Evolutionary conservation across 1,139 yeast species (phyloP), one percentile per base, ranked within the genome.

Genomic region (Candida sojae): DNA sequence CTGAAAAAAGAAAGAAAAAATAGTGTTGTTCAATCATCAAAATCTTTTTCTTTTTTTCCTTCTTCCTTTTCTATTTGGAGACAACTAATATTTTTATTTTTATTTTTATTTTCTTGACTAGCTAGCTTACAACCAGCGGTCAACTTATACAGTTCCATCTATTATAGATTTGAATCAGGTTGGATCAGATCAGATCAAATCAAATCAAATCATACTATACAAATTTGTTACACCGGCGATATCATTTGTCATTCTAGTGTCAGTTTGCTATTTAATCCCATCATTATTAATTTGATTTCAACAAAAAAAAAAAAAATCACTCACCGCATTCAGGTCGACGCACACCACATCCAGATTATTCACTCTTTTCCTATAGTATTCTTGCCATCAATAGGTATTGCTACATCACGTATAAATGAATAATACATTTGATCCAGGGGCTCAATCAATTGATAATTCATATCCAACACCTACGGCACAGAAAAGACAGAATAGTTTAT

Each of bases 401-500:
- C 29, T n/a, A 11, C 26, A 35, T 11, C 39, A 23, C 29, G 5
- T 23, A 36, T 33, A 26, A 28, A 47, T 47, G 50, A 47, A 44
- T 34, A 47, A 47, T 42, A 44, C 50, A 28, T 47, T 47, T 44
- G 50, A 47, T 47, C 50, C 38, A 47, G 41, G 45, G 43, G 12
- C 42, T 33, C 45, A 44, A 25, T 33, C 50, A 44, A 41, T 44
- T 34, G 44, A 47, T 42, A 42, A 33, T 44, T 32, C 45, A 31
- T 47, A 47, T 29, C 44, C 43, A 32, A 28, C 25, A 7, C 26
- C 49, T 13, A 26, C 47, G 28, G 71, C 67, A 48, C 77, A 71
- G 52, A 73, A 73, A 55, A 69, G 79, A 50, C 78, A 73, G 52
- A 71, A 64, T 51, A 71, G 76, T 57, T 60, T 70, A 57, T 66